phyloP scores from a whole-genome alignment of 73 alveolate species.

The Durusdinium trenchii region DNA sequence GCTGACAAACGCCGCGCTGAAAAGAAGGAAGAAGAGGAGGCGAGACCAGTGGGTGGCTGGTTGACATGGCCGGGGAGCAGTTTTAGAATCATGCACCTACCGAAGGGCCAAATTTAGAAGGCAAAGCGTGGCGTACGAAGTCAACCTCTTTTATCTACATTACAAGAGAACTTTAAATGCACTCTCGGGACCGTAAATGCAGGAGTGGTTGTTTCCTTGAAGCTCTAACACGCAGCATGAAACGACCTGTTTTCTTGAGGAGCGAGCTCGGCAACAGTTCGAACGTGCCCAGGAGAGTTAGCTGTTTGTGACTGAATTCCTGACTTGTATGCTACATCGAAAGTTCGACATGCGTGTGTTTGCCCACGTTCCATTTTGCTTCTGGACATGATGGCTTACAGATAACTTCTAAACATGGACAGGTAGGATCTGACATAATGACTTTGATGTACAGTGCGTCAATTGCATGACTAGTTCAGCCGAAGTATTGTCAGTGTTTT shows the following conservation, averaged over 20 bases:
- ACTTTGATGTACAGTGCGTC: no score
- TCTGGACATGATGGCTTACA: no score
- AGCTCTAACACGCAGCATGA: no score
- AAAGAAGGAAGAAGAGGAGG: slow-evolving; percentile 93
- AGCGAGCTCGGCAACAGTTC: slow-evolving; percentile 75
- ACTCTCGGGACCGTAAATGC: no score
- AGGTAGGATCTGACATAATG: background rate
- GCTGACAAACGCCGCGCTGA: slow-evolving; percentile 93
- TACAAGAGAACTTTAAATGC: no score
- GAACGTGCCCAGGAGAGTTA: slow-evolving; percentile 91
- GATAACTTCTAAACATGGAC: background rate
- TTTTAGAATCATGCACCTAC: no score
- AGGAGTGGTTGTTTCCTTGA: no score
- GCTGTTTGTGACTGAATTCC: background rate
- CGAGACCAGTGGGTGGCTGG: background rate
- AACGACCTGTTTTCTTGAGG: slow-evolving; percentile 1
- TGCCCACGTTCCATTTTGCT: background rate
- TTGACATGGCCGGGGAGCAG: background rate
- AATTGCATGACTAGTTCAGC: background rate
- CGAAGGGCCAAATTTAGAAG: no score
- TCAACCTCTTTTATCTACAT: no score
- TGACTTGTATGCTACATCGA: background rate
- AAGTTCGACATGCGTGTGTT: background rate
- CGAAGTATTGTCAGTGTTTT: background rate
- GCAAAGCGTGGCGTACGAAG: no score